Conservation (phyloP, 352 stramenopile genomes). For the Peronospora belbahrii region DNA sequence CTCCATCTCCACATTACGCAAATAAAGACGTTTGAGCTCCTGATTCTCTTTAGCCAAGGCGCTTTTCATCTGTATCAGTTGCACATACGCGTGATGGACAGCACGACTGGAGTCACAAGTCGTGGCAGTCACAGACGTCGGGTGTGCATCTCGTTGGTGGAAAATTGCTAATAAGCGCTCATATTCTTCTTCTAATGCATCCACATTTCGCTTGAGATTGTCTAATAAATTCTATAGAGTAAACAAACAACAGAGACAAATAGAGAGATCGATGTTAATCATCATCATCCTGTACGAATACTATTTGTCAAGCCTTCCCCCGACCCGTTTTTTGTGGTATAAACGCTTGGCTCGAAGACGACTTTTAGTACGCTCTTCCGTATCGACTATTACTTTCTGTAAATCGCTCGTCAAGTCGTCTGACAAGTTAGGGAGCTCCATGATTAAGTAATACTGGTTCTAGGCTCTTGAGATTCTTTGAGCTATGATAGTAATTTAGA, state of each 20-base stretch:
- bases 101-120: not conserved
- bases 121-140: conserved; percentile 6
- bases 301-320: not conserved
- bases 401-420: conserved; percentile 6
- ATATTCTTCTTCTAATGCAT: conserved; percentile 37
- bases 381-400: conserved; percentile 12
- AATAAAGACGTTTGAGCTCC: conserved; percentile 39
- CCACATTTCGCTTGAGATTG: conserved; percentile 40
- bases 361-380: conserved; percentile 43
- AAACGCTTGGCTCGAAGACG: conserved; percentile 57
- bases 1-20: conserved; percentile 40
- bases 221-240: conserved; percentile 43
- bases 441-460: no score
- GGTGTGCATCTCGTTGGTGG: conserved; percentile 24
- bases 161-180: conserved; percentile 27
- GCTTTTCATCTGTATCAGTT: conserved; percentile 39
- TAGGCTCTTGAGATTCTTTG: no score
- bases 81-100: conserved; percentile 35
- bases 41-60: conserved; percentile 48
- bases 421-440: conserved; percentile 13
- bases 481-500: no score
- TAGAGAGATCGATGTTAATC: not conserved
- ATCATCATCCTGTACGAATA: not conserved
- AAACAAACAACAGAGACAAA: not conserved
- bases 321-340: conserved; percentile 73